phyloP scores from a whole-genome alignment of 768 basidiomycete species.

The Pleurotus tuoliensis region DNA sequence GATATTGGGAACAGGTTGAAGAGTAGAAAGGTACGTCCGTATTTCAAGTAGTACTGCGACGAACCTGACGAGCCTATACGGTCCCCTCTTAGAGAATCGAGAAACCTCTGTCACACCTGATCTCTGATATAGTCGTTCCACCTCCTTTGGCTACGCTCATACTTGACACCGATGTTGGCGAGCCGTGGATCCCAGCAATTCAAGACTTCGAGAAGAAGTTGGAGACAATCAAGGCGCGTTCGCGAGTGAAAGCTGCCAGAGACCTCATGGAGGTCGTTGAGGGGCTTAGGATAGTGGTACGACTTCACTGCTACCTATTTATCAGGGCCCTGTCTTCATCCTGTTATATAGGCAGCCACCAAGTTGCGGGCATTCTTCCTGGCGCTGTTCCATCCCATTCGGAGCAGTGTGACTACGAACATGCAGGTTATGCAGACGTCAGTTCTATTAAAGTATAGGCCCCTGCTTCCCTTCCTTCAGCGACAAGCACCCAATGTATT shows the following conservation, averaged over 20 bases:
- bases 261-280: constrained; percentile 83
- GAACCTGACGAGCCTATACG: not conserved
- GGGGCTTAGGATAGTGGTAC: constrained; percentile 83
- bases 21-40: constrained; percentile 67
- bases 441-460: constrained; percentile 75
- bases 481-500: constrained; percentile 81
- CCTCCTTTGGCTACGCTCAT: constrained; percentile 74
- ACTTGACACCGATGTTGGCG: constrained; percentile 80
- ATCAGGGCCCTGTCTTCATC: not conserved
- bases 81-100: constrained; percentile 71
- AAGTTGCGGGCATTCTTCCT: constrained; percentile 88
- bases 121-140: constrained; percentile 79
- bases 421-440: constrained; percentile 91
- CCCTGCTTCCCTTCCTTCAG: constrained; percentile 81
- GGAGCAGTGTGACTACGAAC: constrained; percentile 81
- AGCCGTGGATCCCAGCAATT: constrained; percentile 84
- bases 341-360: constrained; percentile 64
- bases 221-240: constrained; percentile 62
- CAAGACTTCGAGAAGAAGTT: constrained; percentile 78
- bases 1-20: constrained; percentile 86
- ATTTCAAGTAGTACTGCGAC: not conserved
- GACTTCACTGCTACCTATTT: constrained; percentile 19
- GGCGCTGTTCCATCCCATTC: constrained; percentile 77
- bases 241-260: constrained; percentile 82
- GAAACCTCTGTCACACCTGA: constrained; percentile 75